A percentile compares a stretch with the other conserved stretches of the same genome.
phyloP scores from a whole-genome alignment of 306 rosid species.

The Acacia confusa region DNA sequence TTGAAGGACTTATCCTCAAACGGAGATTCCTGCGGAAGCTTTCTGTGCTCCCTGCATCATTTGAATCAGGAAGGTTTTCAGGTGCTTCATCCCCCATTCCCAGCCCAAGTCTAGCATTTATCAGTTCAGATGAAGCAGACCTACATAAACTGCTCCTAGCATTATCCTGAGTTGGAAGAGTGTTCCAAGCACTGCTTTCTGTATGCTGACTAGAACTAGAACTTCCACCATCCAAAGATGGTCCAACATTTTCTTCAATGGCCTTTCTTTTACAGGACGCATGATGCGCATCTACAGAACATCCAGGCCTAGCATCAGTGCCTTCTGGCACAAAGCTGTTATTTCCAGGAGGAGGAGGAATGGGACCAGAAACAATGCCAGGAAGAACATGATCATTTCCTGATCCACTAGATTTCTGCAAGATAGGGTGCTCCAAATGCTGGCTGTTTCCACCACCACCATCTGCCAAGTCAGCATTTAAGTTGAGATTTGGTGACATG shows the following conservation, averaged over 20 bases:
- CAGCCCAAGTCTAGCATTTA: conserved; percentile 53
- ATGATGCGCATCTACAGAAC: conserved; percentile 61
- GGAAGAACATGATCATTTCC: conserved; percentile 47
- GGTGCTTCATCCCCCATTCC: conserved; percentile 50
- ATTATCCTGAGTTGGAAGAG: conserved; percentile 46
- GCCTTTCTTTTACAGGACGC: conserved; percentile 74
- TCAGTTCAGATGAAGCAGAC: conserved; percentile 49
- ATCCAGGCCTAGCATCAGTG: conserved; percentile 60
- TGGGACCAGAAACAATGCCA: conserved; percentile 47
- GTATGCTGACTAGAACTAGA: conserved; percentile 59
- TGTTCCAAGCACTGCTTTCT: conserved; percentile 48
- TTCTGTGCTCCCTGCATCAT: conserved; percentile 46
- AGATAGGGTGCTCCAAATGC: conserved; percentile 41
- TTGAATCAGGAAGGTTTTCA: conserved; percentile 50
- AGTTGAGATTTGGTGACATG: conserved; percentile 54
- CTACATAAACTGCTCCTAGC: conserved; percentile 45
- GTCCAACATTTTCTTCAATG: conserved; percentile 62
- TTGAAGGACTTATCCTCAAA: conserved; percentile 57
- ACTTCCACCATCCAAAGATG: conserved; percentile 62
- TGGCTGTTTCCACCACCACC: conserved; percentile 44
- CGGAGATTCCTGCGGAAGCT: conserved; percentile 68
- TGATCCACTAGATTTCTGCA: conserved; percentile 54
- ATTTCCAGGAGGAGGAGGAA: conserved; percentile 50
- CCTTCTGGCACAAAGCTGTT: conserved; percentile 49
- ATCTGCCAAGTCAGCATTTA: conserved; percentile 54